Conservation (phyloP, 768 basidiomycete genomes). For the Leccinum pellstonianum region DNA sequence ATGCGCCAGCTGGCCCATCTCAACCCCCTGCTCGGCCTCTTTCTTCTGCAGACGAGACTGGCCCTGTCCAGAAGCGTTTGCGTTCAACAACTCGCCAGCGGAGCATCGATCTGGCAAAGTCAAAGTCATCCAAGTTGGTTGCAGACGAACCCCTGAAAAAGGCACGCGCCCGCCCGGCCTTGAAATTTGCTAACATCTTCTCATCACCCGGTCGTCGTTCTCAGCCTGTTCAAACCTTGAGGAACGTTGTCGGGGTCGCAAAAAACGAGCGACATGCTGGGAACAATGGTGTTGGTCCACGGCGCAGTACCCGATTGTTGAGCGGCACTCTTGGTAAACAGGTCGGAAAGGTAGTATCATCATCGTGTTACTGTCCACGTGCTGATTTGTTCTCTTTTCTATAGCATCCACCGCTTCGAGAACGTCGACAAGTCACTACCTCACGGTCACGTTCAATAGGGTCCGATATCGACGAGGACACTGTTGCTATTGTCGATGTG, state of each 20-base stretch:
- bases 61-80: constrained; percentile 73
- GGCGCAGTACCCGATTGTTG: constrained; percentile 74
- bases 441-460: constrained; percentile 62
- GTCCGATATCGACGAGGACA: constrained; percentile 72
- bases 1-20: constrained; percentile 38
- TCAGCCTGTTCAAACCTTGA: constrained; percentile 69
- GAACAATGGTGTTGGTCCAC: constrained; percentile 46
- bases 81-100: constrained; percentile 61
- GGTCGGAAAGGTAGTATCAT: constrained; percentile 51
- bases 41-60: constrained; percentile 80
- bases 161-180: constrained; percentile 88
- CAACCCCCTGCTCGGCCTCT: constrained; percentile 63
- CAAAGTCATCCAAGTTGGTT: constrained; percentile 59
- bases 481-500: constrained; percentile 43
- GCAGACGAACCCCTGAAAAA: constrained; percentile 79
- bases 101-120: constrained; percentile 48
- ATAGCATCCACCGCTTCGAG: constrained; percentile 43
- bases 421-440: constrained; percentile 54
- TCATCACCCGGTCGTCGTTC: constrained; percentile 81
- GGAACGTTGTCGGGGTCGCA: constrained; percentile 47
- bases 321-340: constrained; percentile 55
- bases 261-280: constrained; percentile 51
- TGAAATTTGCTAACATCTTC: constrained; percentile 85
- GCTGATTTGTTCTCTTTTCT: constrained; percentile 18
- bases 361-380: not conserved